These are phyloP conservation scores for Fusarium aywerte DNA, from an alignment of 2,329 filamentous ascomycete species.

Conservation along the genomic window DNA sequence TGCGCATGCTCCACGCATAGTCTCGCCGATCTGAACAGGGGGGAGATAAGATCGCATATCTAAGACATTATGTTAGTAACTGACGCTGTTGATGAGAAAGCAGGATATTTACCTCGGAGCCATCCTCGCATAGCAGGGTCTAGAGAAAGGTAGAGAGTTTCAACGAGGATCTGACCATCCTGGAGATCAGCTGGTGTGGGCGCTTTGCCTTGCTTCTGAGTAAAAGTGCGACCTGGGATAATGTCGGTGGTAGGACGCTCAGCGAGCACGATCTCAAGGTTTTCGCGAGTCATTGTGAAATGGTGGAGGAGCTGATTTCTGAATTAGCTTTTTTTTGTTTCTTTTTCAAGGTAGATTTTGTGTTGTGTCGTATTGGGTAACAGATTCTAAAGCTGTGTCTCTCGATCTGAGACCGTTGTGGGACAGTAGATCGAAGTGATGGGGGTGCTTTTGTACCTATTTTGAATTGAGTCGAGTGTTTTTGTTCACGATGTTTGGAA, in stretches of 20 bases:
- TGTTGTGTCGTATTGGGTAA: neutral
- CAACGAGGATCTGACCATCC: conserved; percentile 72
- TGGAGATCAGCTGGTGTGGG: conserved; percentile 65
- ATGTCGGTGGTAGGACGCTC: conserved; percentile 71
- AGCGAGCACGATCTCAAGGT: conserved; percentile 67
- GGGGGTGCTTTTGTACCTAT: conserved; percentile 10
- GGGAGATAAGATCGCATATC: conserved; percentile 70
- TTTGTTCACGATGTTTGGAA: neutral
- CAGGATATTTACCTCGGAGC: conserved; percentile 62
- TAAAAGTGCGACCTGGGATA: conserved; percentile 73
- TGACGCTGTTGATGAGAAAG: neutral
- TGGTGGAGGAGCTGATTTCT: neutral
- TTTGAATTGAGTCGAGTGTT: neutral
- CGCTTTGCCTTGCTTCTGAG: conserved; percentile 60
- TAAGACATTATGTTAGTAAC: conserved; percentile 36
- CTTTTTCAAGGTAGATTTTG: neutral
- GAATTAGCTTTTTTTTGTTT: neutral
- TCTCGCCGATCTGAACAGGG: conserved; percentile 73
- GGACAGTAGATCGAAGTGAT: conserved; percentile 1
- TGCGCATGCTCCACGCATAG: conserved; percentile 73
- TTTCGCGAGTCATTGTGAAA: conserved; percentile 56
- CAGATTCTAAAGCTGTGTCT: conserved; percentile 7
- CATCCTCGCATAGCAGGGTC: conserved; percentile 82
- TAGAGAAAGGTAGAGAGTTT: conserved; percentile 72
- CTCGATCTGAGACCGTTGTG: conserved; percentile 8